Conservation (phyloP, 768 basidiomycete genomes). For the Russula sp. region DNA sequence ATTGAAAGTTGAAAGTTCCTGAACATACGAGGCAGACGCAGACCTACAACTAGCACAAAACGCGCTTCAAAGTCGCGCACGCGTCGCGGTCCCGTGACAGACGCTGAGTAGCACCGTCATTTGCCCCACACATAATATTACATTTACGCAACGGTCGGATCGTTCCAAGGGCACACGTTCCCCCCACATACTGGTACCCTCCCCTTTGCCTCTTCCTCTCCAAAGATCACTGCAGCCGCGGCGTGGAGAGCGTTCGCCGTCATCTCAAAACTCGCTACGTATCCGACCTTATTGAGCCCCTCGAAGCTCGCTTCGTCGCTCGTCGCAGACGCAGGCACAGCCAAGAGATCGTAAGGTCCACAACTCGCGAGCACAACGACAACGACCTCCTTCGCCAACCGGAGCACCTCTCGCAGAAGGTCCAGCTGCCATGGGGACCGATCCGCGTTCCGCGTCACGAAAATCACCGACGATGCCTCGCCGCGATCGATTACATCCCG, state of each 20-base stretch:
- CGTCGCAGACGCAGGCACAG: too few species aligned
- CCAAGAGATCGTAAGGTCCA: constrained; percentile 55
- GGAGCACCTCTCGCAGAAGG: constrained; percentile 30
- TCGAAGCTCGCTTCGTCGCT: constrained; percentile 20
- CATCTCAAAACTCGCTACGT: constrained; percentile 53
- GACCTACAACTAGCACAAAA: too few species aligned
- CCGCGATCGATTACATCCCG: constrained; percentile 14
- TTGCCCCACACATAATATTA: too few species aligned
- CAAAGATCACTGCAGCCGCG: constrained; percentile 39
- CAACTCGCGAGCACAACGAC: constrained; percentile 52
- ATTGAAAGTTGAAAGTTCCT: too few species aligned
- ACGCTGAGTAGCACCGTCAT: too few species aligned
- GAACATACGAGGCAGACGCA: too few species aligned
- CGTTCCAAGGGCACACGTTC: neutral
- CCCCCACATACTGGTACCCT: constrained; percentile 27
- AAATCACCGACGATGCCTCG: constrained; percentile 33
- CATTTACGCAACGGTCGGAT: neutral
- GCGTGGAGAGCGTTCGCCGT: constrained; percentile 44
- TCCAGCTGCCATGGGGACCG: constrained; percentile 51
- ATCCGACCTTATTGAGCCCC: constrained; percentile 27
- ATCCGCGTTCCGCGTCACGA: constrained; percentile 53
- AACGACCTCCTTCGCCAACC: constrained; percentile 14
- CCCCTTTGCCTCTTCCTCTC: constrained; percentile 27
- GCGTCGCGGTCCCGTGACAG: too few species aligned
- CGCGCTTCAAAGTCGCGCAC: too few species aligned